Evolutionary conservation across 1,139 yeast genomes (phyloP), one percentile per base, ranked within the genome.

Genomic region (Yamadazyma dendronema): DNA sequence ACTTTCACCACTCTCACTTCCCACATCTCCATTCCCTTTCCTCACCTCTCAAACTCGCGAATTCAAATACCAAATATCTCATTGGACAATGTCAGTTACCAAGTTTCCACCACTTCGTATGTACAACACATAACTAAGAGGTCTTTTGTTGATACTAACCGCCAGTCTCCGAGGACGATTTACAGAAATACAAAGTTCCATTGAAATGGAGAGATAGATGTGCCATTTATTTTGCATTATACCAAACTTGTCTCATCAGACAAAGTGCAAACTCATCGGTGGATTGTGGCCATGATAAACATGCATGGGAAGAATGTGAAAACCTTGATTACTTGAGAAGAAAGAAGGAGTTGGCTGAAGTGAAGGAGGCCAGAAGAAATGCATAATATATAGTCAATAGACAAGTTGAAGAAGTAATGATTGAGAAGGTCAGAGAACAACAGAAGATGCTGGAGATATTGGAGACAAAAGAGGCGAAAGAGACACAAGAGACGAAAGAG

Each of bases 191-290:
- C 62, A 79, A 82, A 61, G 82, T 87, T 43, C 96, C 95, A 23
- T 69, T 87, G 48, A 80, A 79, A 48, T 87, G 84, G 77, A 75
- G 96, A 55, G 96, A 87, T 60, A 79, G 95, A 63, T 87, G 96
- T 62, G 94, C 95, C 4, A 74, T 82, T 23, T 71, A 86, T 54
- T 74, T 83, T 54, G 84, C 95, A 15, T 71, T 71, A 46, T 67
- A 65, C 51, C 71, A 68, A 46, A 67, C 72, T 13, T 71, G 77
- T 57, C 67, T 71, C 38, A 63, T 65, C 33, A 68, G 77, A 59
- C 75, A 70, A 50, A 57, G 67, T 14, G 75, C 75, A 41, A 68
- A 69, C 53, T 59, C 68, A 4, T 59, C 70, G 8, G 71, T 70
- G 37, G 81, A 78, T 54, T 87, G 96, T 64, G 74, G 76, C 45